phyloP scores from a whole-genome alignment of 768 basidiomycete species.

The Rickenella mellea region DNA sequence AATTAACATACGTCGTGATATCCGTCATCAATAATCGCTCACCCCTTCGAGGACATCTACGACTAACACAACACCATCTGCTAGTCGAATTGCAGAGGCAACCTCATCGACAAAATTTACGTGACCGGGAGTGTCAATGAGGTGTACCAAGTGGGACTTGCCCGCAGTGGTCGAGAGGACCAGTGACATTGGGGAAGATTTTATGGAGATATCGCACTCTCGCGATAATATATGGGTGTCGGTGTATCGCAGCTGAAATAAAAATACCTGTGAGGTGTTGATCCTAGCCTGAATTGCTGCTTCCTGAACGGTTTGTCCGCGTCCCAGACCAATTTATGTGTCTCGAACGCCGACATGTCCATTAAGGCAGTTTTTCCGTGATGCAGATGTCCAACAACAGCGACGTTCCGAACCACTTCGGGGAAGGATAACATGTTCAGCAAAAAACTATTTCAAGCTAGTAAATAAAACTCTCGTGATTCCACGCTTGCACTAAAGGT shows the following conservation, averaged over 20 bases:
- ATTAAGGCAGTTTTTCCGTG: conserved; percentile 96
- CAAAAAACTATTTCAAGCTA: conserved; percentile 46
- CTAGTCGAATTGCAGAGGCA: conserved; percentile 75
- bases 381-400: conserved; percentile 92
- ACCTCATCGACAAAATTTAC: conserved; percentile 99
- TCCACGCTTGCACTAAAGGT: conserved; percentile 1
- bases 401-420: conserved; percentile 93
- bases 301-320: conserved; percentile 73
- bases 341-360: conserved; percentile 97
- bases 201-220: conserved; percentile 86
- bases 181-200: conserved; percentile 94
- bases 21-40: conserved; percentile 19
- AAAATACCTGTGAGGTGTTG: neutral
- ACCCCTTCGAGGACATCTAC: conserved; percentile 99
- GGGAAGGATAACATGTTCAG: conserved; percentile 87
- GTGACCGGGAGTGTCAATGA: conserved; percentile 97
- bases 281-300: conserved; percentile 2
- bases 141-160: conserved; percentile 88
- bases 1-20: conserved; percentile 8
- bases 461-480: conserved; percentile 3
- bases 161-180: conserved; percentile 75
- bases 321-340: conserved; percentile 92
- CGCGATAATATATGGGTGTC: conserved; percentile 89
- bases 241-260: conserved; percentile 77
- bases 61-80: conserved; percentile 86